phyloP scores from a whole-genome alignment of 139 green algal species.

The Diplosphaera chodatii region DNA sequence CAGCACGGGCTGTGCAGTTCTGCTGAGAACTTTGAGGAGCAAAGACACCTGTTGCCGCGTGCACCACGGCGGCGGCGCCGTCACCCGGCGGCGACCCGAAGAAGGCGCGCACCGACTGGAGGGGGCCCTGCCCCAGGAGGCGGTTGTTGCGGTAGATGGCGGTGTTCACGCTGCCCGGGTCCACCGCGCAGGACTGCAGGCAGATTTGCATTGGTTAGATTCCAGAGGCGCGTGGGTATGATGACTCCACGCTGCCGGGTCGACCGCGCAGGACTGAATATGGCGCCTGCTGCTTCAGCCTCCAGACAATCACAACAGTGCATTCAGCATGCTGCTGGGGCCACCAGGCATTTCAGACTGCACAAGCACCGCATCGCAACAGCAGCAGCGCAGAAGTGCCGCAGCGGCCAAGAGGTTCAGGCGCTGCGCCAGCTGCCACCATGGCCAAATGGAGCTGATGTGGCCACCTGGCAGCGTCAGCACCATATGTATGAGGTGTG shows the following conservation, averaged over 20 bases:
- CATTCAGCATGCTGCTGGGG: too few species aligned
- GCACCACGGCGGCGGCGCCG: slow-evolving; percentile 44
- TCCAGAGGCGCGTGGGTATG: too few species aligned
- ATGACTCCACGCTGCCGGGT: too few species aligned
- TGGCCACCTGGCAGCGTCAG: too few species aligned
- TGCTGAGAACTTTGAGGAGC: background rate
- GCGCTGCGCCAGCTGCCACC: background rate
- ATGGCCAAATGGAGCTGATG: background rate
- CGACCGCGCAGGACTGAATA: too few species aligned
- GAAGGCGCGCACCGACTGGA: slow-evolving; percentile 50
- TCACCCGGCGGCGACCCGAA: slow-evolving; percentile 62
- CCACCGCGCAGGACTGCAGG: slow-evolving; percentile 33
- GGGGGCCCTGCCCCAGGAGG: slow-evolving; percentile 31
- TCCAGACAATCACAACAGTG: too few species aligned
- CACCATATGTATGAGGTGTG: background rate
- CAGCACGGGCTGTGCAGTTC: background rate
- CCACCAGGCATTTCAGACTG: too few species aligned
- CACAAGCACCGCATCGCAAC: too few species aligned
- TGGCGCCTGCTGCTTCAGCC: too few species aligned
- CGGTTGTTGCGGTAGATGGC: slow-evolving; percentile 57
- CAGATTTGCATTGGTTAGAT: too few species aligned
- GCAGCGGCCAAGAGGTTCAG: background rate
- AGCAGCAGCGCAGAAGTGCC: background rate
- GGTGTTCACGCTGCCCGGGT: slow-evolving; percentile 61
- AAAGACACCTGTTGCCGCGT: slow-evolving; percentile 50